Evolutionary conservation across 148 eudicot genomes (phyloP), one percentile per base, ranked within the genome.

Genomic region (Cornus kousa): DNA sequence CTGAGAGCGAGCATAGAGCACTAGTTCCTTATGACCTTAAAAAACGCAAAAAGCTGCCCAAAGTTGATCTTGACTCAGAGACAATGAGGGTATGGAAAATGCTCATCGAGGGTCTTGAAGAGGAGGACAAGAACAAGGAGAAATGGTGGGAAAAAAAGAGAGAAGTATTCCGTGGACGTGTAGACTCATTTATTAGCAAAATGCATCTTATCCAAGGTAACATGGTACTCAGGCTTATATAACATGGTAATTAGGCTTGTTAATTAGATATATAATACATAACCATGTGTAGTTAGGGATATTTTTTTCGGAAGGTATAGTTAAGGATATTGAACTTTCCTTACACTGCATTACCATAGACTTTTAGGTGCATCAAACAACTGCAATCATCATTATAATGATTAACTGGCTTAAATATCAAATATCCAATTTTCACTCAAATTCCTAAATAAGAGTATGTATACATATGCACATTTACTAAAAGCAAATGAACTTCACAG

Each of bases 121-220:
- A 78, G 60, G 67, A 5, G 3, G 81, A 70, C 19, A 33, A 57
- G 31, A 85, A 81, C 10, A 84, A 75, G 22, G 70, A 77, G 9
- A 82, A 81, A 77, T 84, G 71, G 74, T 87, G 89, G 89, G 76
- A 79, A 32, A 79, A 78, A 24, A 53, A 84, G 43, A 82, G 85
- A 78, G 68, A 74, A 74, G 20, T 79, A 28, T 80, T 77, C 39
- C 65, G 33, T 23, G 78, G 81, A 74, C 67, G 87, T 3, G 74
- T 64, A 14, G 39, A 74, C 73, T 77, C 80, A n/a, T 87, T 87
- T 43, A 73, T 84, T 78, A 72, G 78, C 13, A 23, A 67, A 46
- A 84, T 87, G 87, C 84, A 80, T 85, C 81, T 72, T 59, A 71
- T 87, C 37, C 87, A 78, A 87, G 90, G 90, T 87, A 75, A 35